Percentiles rank a stretch among this genome's conserved stretches.
These are phyloP conservation scores for Hura crepitans DNA, from an alignment of 441 rosid genomes.

Conservation along the genomic window DNA sequence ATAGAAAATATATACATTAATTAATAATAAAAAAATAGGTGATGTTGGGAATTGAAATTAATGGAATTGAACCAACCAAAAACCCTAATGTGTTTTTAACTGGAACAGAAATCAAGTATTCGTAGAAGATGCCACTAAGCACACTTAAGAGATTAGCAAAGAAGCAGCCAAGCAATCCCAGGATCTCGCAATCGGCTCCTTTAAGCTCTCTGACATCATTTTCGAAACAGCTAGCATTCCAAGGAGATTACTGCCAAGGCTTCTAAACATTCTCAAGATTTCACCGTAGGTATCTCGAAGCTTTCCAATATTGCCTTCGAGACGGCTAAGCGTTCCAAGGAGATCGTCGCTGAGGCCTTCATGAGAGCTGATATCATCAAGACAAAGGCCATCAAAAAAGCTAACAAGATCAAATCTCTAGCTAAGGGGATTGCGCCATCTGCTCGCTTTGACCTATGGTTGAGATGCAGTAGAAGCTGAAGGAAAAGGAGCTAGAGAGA, in stretches of 20 bases:
- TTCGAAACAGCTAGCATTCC: slow-evolving; percentile 43
- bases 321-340: slow-evolving; percentile 46
- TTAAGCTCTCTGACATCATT: slow-evolving; percentile 51
- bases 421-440: slow-evolving; percentile 46
- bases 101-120: no score
- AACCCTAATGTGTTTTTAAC: no score
- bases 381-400: slow-evolving; percentile 24
- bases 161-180: slow-evolving; percentile 79
- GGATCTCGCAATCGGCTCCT: slow-evolving; percentile 39
- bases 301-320: slow-evolving; percentile 51
- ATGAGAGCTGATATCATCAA: slow-evolving; percentile 43
- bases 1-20: no score
- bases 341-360: slow-evolving; percentile 68
- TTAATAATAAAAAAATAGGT: no score
- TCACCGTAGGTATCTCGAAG: slow-evolving; percentile 40
- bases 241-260: slow-evolving; percentile 65
- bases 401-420: slow-evolving; percentile 45
- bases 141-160: slow-evolving; percentile 37
- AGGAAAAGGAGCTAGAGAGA: slow-evolving; percentile 32
- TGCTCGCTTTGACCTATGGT: slow-evolving; percentile 32
- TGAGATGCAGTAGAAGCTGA: slow-evolving; percentile 9
- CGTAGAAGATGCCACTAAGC: slow-evolving; percentile 51
- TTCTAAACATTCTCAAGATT: slow-evolving; percentile 56
- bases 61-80: no score
- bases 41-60: no score